These are phyloP conservation scores for Venturia oleaginea DNA, from an alignment of 2,329 filamentous ascomycete species.

Conservation along the genomic window DNA sequence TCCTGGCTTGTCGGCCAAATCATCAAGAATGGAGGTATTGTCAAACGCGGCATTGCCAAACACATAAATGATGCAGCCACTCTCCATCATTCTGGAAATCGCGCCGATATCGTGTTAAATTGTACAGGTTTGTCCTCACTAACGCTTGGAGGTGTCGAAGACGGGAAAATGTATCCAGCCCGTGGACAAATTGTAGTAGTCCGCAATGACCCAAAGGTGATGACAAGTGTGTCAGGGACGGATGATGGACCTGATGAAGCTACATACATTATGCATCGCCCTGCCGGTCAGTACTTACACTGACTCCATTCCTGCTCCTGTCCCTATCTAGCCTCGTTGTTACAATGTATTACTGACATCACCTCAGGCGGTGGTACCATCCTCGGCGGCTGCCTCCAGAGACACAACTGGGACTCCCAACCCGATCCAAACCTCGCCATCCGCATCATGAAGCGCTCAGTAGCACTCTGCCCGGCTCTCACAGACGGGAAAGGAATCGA, in stretches of 20 bases:
- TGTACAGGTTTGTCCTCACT: conserved; percentile 71
- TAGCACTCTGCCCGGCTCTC: conserved; percentile 56
- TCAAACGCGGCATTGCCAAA: conserved; percentile 35
- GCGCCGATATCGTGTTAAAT: conserved; percentile 68
- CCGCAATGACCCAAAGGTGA: conserved; percentile 63
- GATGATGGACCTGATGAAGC: conserved; percentile 66
- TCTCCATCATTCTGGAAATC: conserved; percentile 48
- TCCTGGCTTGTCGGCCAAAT: conserved; percentile 78
- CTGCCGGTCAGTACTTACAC: conserved; percentile 42
- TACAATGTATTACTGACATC: too few species aligned
- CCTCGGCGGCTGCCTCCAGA: conserved; percentile 73
- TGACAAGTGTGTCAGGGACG: conserved; percentile 62
- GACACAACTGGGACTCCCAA: conserved; percentile 67
- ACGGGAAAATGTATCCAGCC: conserved; percentile 61
- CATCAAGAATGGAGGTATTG: conserved; percentile 58
- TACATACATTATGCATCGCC: conserved; percentile 74
- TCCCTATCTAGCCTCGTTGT: too few species aligned
- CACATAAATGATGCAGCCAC: conserved; percentile 63
- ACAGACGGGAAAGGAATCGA: conserved; percentile 60
- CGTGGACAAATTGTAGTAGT: conserved; percentile 81
- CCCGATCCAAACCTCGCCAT: conserved; percentile 68
- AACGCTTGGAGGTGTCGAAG: conserved; percentile 72
- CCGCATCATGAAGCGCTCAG: conserved; percentile 71
- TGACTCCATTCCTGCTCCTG: too few species aligned
- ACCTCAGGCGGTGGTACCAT: conserved; percentile 61